Conservation (phyloP, 345 rosid species). For the Boechera retrofracta region DNA sequence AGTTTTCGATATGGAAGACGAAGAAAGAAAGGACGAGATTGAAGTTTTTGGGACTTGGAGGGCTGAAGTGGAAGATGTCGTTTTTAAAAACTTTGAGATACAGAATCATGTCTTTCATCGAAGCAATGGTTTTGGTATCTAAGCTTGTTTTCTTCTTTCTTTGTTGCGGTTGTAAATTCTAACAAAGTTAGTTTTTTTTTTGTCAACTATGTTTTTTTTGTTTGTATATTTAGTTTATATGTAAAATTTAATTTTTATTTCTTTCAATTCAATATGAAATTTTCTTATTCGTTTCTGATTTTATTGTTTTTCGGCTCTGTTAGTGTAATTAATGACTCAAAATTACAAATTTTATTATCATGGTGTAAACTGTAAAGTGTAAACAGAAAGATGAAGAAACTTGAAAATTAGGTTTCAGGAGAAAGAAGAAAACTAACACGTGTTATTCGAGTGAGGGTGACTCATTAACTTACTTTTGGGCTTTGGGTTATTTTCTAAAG, state of each 20-base stretch:
- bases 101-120: slow-evolving; percentile 38
- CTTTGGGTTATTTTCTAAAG: neutral
- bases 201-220: slow-evolving; percentile 9
- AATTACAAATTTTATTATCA: neutral
- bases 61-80: slow-evolving; percentile 42
- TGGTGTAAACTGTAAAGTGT: slow-evolving; percentile 4
- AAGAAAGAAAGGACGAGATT: slow-evolving; percentile 42
- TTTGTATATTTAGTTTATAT: neutral
- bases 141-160: slow-evolving; percentile 42
- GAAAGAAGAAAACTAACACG: slow-evolving; percentile 5
- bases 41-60: slow-evolving; percentile 35
- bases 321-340: neutral
- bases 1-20: slow-evolving; percentile 21
- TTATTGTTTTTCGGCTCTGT: neutral
- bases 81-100: slow-evolving; percentile 32
- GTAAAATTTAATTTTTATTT: slow-evolving; percentile 9
- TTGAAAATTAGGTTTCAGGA: neutral
- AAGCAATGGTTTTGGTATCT: slow-evolving; percentile 41
- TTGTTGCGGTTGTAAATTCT: slow-evolving; percentile 39
- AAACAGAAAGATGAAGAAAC: neutral
- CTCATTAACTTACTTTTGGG: neutral
- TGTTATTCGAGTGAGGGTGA: neutral
- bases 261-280: slow-evolving; percentile 5
- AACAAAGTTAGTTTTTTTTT: neutral
- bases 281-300: neutral